A percentile compares a stretch with the other conserved stretches of the same genome.
Evolutionary conservation across 805 yeast species (phyloP).

Genomic region (Blastobotrys peoriensis): DNA sequence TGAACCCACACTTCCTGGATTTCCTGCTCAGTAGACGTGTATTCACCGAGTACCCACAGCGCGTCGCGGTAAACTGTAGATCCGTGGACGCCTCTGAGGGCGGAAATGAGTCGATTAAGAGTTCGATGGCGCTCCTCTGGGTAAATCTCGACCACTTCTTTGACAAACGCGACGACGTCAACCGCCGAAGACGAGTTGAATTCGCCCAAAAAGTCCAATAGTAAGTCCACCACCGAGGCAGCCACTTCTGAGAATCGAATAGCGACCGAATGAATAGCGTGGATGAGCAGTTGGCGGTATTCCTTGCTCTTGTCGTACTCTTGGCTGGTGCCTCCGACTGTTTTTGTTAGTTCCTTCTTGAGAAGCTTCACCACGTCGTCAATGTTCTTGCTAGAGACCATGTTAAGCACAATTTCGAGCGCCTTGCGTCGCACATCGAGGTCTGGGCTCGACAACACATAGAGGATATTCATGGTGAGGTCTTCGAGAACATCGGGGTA

Average conservation of each 20-base stretch:
- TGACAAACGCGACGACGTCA: conserved; percentile 85
- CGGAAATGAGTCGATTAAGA: conserved; percentile 51
- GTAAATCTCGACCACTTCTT: conserved; percentile 89
- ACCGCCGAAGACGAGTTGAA: conserved; percentile 79
- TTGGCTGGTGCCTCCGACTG: conserved; percentile 42
- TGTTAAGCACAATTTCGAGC: conserved; percentile 70
- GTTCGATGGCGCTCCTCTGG: conserved; percentile 69
- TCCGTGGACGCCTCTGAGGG: conserved; percentile 65
- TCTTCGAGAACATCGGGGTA: conserved; percentile 83
- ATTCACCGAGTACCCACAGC: conserved; percentile 95
- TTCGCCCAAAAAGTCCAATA: conserved; percentile 81
- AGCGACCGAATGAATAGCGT: conserved; percentile 85
- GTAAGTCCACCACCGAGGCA: conserved; percentile 77
- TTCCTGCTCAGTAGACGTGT: conserved; percentile 60
- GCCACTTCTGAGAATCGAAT: conserved; percentile 87
- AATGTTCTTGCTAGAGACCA: conserved; percentile 81
- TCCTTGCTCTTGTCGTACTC: conserved; percentile 78
- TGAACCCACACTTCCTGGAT: conserved; percentile 83
- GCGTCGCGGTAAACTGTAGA: conserved; percentile 93
- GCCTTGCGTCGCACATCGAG: conserved; percentile 87
- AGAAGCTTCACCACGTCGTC: conserved; percentile 89
- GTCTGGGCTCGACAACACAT: conserved; percentile 83
- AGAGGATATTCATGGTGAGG: conserved; percentile 74
- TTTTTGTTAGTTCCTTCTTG: conserved; percentile 80
- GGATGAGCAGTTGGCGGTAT: conserved; percentile 82